Evolutionary conservation across 2,329 filamentous ascomycete species (phyloP).

Genomic region (Leptographium wingfieldii): DNA sequence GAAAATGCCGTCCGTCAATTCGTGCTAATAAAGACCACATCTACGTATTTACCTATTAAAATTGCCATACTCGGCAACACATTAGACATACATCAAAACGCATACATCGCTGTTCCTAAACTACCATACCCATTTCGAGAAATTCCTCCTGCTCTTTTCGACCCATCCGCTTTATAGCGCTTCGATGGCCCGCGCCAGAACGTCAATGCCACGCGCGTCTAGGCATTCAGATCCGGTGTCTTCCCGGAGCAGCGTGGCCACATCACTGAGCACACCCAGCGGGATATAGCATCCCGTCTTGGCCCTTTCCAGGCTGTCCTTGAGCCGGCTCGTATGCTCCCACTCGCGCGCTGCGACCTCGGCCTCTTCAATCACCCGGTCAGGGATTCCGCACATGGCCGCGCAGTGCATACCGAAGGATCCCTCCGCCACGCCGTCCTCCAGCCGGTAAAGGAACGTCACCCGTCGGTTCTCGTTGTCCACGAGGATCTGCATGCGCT

Average conservation of each 20-base stretch:
- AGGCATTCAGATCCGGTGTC: conserved; percentile 25
- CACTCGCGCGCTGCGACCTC: conserved; percentile 82
- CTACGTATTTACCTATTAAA: too few relatives aligned
- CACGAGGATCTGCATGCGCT: conserved; percentile 90
- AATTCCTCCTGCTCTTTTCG: too few relatives aligned
- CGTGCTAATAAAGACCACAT: too few relatives aligned
- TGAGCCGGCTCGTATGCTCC: conserved; percentile 87
- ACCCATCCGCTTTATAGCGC: conserved; percentile 27
- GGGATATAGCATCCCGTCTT: conserved; percentile 72
- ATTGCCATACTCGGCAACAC: too few relatives aligned
- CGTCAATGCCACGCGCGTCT: conserved; percentile 39
- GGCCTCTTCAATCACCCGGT: conserved; percentile 69
- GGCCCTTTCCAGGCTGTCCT: conserved; percentile 74
- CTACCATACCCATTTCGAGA: too few relatives aligned
- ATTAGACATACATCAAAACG: too few relatives aligned
- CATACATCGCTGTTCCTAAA: too few relatives aligned
- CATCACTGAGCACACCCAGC: conserved; percentile 75
- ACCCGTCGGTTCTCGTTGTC: conserved; percentile 74
- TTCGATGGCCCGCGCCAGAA: conserved; percentile 48
- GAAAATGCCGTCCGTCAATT: too few relatives aligned
- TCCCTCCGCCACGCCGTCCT: conserved; percentile 86
- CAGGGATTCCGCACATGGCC: conserved; percentile 89
- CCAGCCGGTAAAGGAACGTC: conserved; percentile 93
- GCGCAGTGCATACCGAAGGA: conserved; percentile 99
- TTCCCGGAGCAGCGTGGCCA: conserved; percentile 62